phyloP scores from a whole-genome alignment of 2,329 filamentous ascomycete species.

The Pyrenophora tritici-repentis region DNA sequence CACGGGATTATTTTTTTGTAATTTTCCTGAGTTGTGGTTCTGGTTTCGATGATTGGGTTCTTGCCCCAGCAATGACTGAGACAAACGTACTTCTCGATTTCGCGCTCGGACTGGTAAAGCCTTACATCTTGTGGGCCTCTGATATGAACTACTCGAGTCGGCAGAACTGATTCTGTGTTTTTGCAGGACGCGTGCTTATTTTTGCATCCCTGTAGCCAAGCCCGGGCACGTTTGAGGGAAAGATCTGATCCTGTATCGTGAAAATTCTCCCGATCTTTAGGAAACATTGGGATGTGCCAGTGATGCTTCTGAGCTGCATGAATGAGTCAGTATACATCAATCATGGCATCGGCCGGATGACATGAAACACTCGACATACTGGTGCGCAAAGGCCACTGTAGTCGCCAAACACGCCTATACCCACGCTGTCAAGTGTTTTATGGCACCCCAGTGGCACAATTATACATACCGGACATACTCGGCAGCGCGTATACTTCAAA shows the following conservation, averaged over 20 bases:
- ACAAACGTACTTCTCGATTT: background rate
- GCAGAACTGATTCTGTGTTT: background rate
- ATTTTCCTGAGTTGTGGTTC: background rate
- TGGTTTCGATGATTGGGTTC: background rate
- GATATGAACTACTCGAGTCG: slow-evolving; percentile 5
- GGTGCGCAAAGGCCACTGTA: no score
- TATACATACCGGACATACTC: no score
- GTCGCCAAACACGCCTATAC: no score
- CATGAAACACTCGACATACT: no score
- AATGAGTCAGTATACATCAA: background rate
- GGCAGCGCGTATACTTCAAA: no score
- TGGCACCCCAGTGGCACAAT: no score
- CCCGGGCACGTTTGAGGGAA: background rate
- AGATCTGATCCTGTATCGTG: background rate
- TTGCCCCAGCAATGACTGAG: slow-evolving; percentile 12
- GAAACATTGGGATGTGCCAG: background rate
- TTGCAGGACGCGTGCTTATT: background rate
- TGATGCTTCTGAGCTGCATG: background rate
- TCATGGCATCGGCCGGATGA: no score
- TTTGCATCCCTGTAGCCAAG: slow-evolving; percentile 1
- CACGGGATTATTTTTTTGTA: slow-evolving; percentile 8
- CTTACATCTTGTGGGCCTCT: background rate
- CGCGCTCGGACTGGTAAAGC: slow-evolving; percentile 1
- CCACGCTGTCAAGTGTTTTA: no score
- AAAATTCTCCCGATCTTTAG: background rate